Evolutionary conservation across 768 basidiomycete genomes (phyloP), one percentile per base, ranked within the genome.

Genomic region (Macrolepiota fuliginosa): DNA sequence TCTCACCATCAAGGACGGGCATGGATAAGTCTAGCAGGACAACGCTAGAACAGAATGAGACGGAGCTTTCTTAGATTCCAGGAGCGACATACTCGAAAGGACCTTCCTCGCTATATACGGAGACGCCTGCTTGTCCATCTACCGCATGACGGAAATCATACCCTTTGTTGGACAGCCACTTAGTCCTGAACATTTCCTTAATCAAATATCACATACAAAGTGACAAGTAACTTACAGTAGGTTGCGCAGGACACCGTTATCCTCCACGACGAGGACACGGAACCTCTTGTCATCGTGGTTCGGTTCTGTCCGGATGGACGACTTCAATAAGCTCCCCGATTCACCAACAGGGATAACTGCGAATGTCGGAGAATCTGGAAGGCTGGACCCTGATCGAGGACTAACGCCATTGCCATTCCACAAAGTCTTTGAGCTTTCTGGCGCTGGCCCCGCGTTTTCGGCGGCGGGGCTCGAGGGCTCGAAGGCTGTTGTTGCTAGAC

Each of bases 21-120:
- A 97, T 97, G 1, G 92, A 94, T 59, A 97, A 76, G 72, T 97
- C 95, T 62, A 97, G 77, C 13, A 96, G 80, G 37, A 96, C 89
- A 36, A 94, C 85, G 63, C 94, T 96, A 66, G 29, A 55, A 62
- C 63, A 50, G 42, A 35, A 45, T 63, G 12, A 64, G 32, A 24
- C 25, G 35, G n/a, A 54, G 25, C 6, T 25, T 36, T 2, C 22
- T 10, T 56, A 35, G 27, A 35, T 42, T 32, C 19, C 29, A 37
- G n/a, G 6, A 58, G 54, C 36, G 37, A 80, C 91, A 63, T 71
- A 95, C 94, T 97, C 94, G 69, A 96, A 97, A 45, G 88, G 89
- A 3, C 91, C 89, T 22, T 90, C 82, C 10, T 81, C 67, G 61
- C 81, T 79, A 71, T 90, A 97, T 22, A 87, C 75, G 13, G 84